phyloP scores from a whole-genome alignment of 129 eudicot genomes.

The Gnaphalium uliginosum region DNA sequence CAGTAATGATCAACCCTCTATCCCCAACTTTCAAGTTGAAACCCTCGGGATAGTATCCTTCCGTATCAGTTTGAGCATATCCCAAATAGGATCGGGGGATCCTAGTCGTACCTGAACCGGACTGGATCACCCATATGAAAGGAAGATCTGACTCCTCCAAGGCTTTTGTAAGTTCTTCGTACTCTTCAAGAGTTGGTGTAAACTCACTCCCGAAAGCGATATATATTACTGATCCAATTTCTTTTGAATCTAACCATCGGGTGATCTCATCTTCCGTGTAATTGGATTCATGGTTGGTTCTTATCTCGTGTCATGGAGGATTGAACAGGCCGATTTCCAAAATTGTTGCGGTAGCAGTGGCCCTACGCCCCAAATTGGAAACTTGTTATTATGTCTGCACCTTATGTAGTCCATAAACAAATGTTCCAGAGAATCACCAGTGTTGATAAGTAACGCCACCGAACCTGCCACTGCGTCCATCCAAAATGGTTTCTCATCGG shows the following conservation, averaged over 20 bases:
- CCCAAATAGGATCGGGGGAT: conserved; percentile 46
- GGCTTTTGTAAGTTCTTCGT: conserved; percentile 47
- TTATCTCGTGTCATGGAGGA: conserved; percentile 52
- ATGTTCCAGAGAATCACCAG: conserved; percentile 52
- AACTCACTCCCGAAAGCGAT: conserved; percentile 81
- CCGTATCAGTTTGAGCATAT: conserved; percentile 27
- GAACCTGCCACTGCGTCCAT: conserved; percentile 56
- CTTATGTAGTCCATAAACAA: conserved; percentile 48
- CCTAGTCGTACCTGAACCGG: conserved; percentile 54
- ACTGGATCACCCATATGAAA: conserved; percentile 76
- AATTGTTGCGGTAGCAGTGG: conserved; percentile 65
- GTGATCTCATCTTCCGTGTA: conserved; percentile 63
- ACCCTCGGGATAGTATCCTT: conserved; percentile 61
- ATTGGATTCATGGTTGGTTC: conserved; percentile 60
- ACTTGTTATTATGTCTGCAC: conserved; percentile 25
- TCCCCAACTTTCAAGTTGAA: conserved; percentile 43
- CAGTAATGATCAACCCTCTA: conserved; percentile 58
- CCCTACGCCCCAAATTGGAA: conserved; percentile 71
- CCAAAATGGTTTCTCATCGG: conserved; percentile 55
- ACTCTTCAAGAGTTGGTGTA: conserved; percentile 58
- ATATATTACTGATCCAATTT: conserved; percentile 55
- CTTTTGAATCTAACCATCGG: conserved; percentile 62
- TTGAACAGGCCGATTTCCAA: conserved; percentile 56
- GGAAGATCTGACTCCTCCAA: conserved; percentile 43
- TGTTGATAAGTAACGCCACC: conserved; percentile 57